Conservation (phyloP, 2,329 filamentous ascomycete species). For the Albophoma yamanashiensis region DNA sequence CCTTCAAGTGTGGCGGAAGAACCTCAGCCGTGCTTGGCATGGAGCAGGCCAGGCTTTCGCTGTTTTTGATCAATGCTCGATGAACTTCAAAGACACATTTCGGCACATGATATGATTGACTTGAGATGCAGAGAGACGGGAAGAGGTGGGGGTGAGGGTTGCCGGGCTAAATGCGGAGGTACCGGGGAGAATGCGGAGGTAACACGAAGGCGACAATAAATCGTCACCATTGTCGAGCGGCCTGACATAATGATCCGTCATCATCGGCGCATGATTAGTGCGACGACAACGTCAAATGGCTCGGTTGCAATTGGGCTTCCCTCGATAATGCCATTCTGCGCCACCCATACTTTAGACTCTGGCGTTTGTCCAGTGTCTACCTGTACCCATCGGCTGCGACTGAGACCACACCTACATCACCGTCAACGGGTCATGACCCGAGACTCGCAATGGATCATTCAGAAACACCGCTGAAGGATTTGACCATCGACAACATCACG, state of each 20-base stretch:
- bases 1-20: too few species aligned
- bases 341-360: not conserved
- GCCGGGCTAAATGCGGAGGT: not conserved
- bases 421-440: too few species aligned
- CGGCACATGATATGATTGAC: not conserved
- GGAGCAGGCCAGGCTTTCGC: not conserved
- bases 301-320: not conserved
- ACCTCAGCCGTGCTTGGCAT: too few species aligned
- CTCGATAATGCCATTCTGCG: not conserved
- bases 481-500: not conserved
- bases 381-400: not conserved
- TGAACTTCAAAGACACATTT: too few species aligned
- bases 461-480: not conserved
- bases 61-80: not conserved
- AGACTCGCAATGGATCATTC: not conserved
- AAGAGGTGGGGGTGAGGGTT: not conserved
- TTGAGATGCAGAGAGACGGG: not conserved
- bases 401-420: not conserved
- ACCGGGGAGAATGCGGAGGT: not conserved
- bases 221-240: not conserved
- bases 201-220: not conserved
- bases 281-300: not conserved
- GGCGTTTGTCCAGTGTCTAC: too few species aligned
- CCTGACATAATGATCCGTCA: not conserved
- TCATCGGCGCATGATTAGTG: not conserved